Evolutionary conservation across 108 stramenopile genomes (phyloP), one percentile per base, ranked within the genome.

Genomic region (Pseudonitzschia multiseries): DNA sequence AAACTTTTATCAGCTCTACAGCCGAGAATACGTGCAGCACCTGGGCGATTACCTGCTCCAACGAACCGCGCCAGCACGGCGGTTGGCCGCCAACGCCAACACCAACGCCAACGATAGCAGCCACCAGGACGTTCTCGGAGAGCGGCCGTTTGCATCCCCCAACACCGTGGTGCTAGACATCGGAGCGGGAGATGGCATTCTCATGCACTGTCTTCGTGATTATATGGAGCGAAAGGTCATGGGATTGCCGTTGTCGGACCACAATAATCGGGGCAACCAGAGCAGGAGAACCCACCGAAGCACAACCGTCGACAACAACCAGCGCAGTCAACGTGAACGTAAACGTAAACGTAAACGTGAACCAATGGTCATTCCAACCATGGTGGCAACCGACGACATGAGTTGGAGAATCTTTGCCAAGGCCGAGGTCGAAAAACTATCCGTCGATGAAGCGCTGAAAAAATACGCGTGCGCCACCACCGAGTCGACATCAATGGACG

Each of bases 111-210:
- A 67, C 8, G n/a, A 48, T 22, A 33, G 13, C 42, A 42, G 10
- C 6, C 6, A 42, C 10, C 10, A 42, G 6, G 6, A 42, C n/a
- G n/a, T n/a, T 42, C 18, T 52, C 9, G 28, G 29, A 26, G 59
- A 61, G 26, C 8, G 27, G 29, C 27, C 59, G 0, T 5, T 61
- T 12, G 26, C 29, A 17, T 61, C 59, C 10, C 59, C 28, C 12
- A 62, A 75, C 44, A 90, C 88, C 0, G 63, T 85, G 1, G 68
- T 95, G 61, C 63, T 95, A 28, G 94, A 95, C 71, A 83, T 93
- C 1, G 94, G 94, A 56, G 91, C 94, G 0, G 94, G 94, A 46
- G 91, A 95, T 79, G 94, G 94, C 0, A 53, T 89, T 18, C 69
- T 95, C 51, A 52, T 85, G 22, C 83, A 87, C 52, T 88, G 79